These are phyloP conservation scores for Larix kaempferi DNA, from an alignment of 75 land plant genomes.

Conservation along the genomic window DNA sequence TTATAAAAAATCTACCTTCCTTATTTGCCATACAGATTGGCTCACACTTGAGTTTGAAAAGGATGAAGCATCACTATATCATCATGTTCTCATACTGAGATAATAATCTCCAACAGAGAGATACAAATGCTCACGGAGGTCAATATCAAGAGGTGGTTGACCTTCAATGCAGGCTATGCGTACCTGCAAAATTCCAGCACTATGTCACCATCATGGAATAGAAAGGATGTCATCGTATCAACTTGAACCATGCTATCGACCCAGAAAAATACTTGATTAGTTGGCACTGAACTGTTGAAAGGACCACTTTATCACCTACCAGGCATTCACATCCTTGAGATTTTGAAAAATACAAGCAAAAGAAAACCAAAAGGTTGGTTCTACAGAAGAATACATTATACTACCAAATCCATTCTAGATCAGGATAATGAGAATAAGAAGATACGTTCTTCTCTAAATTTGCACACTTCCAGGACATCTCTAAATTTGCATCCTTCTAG, in stretches of 20 bases:
- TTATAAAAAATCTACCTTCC: no score
- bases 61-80: no score
- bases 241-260: neutral
- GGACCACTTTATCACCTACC: neutral
- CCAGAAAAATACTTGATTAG: neutral
- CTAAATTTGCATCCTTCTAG: neutral
- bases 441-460: neutral
- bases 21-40: no score
- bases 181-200: conserved; percentile 31
- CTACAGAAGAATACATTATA: neutral
- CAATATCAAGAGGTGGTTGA: conserved; percentile 46
- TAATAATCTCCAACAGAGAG: conserved; percentile 59
- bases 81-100: conserved; percentile 12
- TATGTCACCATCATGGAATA: neutral
- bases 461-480: neutral
- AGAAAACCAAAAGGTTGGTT: neutral
- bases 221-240: neutral
- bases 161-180: conserved; percentile 46
- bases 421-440: no score
- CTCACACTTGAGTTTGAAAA: no score
- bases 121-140: conserved; percentile 40
- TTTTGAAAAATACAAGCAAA: no score
- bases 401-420: no score
- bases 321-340: neutral
- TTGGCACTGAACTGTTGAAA: neutral